Conservation (phyloP, 1,284 basidiomycete species). For the Cutaneotrichosporon dermatis region DNA sequence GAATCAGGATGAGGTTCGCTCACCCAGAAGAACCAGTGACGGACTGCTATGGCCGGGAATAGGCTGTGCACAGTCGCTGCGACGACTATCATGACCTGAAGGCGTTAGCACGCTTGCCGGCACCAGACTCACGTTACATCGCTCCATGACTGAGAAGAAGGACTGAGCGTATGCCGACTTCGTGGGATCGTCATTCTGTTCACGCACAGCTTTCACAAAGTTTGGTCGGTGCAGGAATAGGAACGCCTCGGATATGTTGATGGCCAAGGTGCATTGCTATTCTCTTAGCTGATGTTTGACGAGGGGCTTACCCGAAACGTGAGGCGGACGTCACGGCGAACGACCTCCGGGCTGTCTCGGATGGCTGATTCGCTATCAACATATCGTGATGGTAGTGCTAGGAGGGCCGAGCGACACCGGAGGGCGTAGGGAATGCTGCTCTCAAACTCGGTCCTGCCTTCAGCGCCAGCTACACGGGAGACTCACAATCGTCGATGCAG, state of each 20-base stretch:
- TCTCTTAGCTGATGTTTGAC: not conserved
- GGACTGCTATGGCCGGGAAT: constrained; percentile 23
- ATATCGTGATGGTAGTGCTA: constrained; percentile 19
- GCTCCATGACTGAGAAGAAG: constrained; percentile 27
- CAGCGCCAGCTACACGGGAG: not conserved
- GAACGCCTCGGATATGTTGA: constrained; percentile 27
- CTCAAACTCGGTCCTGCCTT: constrained; percentile 21
- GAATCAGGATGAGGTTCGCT: not conserved
- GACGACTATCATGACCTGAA: constrained; percentile 29
- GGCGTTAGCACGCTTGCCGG: not conserved
- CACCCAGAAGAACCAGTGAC: constrained; percentile 28
- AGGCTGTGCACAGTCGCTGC: constrained; percentile 25
- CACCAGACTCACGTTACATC: constrained; percentile 21
- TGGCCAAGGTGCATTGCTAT: constrained; percentile 25
- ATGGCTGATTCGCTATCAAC: constrained; percentile 14
- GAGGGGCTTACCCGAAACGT: constrained; percentile 25
- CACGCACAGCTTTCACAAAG: constrained; percentile 25
- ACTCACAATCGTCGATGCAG: constrained; percentile 11
- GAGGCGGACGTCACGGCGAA: constrained; percentile 16
- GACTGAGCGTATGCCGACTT: constrained; percentile 19
- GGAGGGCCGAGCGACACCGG: constrained; percentile 23
- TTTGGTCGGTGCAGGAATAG: constrained; percentile 28
- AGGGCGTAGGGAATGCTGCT: constrained; percentile 19
- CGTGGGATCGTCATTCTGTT: constrained; percentile 20
- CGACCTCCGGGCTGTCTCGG: constrained; percentile 14